Evolutionary conservation across 2,329 filamentous ascomycete genomes (phyloP).

Genomic region (Tolypocladium sp.): DNA sequence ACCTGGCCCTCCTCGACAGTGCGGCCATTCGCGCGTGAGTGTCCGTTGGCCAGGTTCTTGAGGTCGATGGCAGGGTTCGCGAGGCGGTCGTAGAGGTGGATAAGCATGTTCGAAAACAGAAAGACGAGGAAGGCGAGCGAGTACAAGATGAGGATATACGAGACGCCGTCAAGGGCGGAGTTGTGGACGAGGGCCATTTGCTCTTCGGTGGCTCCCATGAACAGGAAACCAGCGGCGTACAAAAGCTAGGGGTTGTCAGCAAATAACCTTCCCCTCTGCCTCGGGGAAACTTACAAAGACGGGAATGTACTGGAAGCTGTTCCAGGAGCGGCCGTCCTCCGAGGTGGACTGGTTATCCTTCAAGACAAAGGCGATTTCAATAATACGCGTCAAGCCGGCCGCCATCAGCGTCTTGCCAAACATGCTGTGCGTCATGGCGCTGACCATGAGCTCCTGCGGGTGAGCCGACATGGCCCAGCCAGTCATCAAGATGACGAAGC

Average conservation of each 20-base stretch:
- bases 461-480: conserved; percentile 95
- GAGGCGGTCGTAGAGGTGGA: conserved; percentile 69
- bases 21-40: conserved; percentile 20
- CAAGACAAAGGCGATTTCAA: conserved; percentile 86
- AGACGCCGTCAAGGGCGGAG: conserved; percentile 75
- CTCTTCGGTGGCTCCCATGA: conserved; percentile 96
- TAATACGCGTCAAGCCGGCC: conserved; percentile 71
- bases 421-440: conserved; percentile 76
- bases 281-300: conserved; percentile 40
- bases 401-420: conserved; percentile 97
- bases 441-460: conserved; percentile 74
- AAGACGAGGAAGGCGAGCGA: conserved; percentile 86
- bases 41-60: conserved; percentile 29
- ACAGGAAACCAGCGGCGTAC: conserved; percentile 87
- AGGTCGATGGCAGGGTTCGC: conserved; percentile 24
- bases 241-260: conserved; percentile 52
- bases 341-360: conserved; percentile 58
- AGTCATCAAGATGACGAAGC: conserved; percentile 81
- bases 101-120: conserved; percentile 80
- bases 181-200: conserved; percentile 74
- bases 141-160: conserved; percentile 86
- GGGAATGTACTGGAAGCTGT: conserved; percentile 48
- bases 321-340: conserved; percentile 59
- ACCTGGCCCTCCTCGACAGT: conserved; percentile 46
- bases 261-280: not conserved